Base-by-base conservation (phyloP, 2,329 filamentous ascomycete species). In the Alternaria brassicae region DNA sequence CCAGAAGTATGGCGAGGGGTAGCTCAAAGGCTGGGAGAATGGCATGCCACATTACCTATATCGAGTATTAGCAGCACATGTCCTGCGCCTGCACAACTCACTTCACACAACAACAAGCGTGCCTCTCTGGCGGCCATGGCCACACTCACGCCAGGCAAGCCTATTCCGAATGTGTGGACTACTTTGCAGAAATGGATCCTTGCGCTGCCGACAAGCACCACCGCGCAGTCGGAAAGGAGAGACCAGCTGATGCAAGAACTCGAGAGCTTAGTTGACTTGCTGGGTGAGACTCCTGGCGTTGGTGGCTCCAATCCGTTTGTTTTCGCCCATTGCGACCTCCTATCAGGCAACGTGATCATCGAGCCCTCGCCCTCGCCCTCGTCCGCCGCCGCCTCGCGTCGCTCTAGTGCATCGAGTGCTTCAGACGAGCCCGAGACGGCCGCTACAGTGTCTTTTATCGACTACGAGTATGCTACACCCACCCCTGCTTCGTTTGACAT, bases 381-480 rank as follows among this genome's bases (percentile, higher is more conserved):
- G 23, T 77, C 77, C 13, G 67, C 74, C 34, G 70, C 75, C 30
- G 70, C 65, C 19, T 76, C 74, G 28, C 71, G 71, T 51, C 70
- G 72, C 52, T 76, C 73, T 41, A 76, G 73, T 62, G 66, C 66
- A 5, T 76, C 74, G 5, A 66, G 66, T 53, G 68, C 63, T 45
- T 74, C 75, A 6, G 70, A 74, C 53, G 69, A 72, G 49, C 62
- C 67, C 27, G 69, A 73, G 51, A 59, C 72, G 15, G 66, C 74
- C 3, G 71, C 72, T 12, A 69, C 66, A 36, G 76, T 79, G 27
- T 71, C 72, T 73, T 98, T 99, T 80, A 99, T 99, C 77, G 95
- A 99, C 80, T 99, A 98, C 82, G 95, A 99, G 79, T 99, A 99
- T 79, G 93, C 93, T 13, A 95, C 92, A 4, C 93, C 95, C 2